phyloP scores from a whole-genome alignment of 768 basidiomycete species.

The Podaxis rugospora region DNA sequence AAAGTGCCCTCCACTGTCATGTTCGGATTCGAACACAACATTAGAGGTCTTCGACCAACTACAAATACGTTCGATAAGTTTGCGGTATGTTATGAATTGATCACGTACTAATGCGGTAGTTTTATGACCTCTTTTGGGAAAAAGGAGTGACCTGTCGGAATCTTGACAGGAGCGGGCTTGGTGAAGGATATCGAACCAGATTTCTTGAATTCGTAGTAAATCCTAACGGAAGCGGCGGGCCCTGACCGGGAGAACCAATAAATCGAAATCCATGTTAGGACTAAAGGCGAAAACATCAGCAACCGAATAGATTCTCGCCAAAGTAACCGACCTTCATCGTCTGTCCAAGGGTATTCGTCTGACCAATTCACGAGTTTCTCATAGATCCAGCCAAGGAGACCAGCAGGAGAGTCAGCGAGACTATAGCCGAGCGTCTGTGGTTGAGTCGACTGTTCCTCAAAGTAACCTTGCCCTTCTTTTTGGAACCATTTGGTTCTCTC shows the following conservation, averaged over 20 bases:
- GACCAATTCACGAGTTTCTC: slow-evolving; percentile 44
- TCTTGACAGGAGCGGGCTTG: slow-evolving; percentile 13
- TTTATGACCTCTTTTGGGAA: slow-evolving; percentile 45
- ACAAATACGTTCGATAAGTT: background rate
- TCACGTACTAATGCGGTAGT: slow-evolving; percentile 27
- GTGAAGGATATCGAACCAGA: slow-evolving; percentile 10
- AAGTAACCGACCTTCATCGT: slow-evolving; percentile 41
- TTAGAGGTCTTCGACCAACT: slow-evolving; percentile 39
- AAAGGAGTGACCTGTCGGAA: slow-evolving; percentile 45
- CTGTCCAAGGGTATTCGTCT: slow-evolving; percentile 49
- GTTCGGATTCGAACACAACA: slow-evolving; percentile 44
- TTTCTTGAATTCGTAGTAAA: slow-evolving; percentile 48
- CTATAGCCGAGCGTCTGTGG: slow-evolving; percentile 53
- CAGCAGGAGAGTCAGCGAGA: slow-evolving; percentile 54
- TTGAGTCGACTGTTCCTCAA: slow-evolving; percentile 36
- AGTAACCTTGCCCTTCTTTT: slow-evolving; percentile 32
- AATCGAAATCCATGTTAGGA: slow-evolving; percentile 58
- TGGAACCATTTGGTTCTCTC: slow-evolving; percentile 25
- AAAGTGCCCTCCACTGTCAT: slow-evolving; percentile 55
- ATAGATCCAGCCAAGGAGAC: slow-evolving; percentile 49
- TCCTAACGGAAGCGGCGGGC: slow-evolving; percentile 51
- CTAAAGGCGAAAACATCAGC: slow-evolving; percentile 21
- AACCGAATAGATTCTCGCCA: background rate
- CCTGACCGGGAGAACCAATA: slow-evolving; percentile 57
- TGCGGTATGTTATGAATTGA: background rate